Base-by-base conservation (phyloP, 805 yeast species). In the Lachancea dasiensis region DNA sequence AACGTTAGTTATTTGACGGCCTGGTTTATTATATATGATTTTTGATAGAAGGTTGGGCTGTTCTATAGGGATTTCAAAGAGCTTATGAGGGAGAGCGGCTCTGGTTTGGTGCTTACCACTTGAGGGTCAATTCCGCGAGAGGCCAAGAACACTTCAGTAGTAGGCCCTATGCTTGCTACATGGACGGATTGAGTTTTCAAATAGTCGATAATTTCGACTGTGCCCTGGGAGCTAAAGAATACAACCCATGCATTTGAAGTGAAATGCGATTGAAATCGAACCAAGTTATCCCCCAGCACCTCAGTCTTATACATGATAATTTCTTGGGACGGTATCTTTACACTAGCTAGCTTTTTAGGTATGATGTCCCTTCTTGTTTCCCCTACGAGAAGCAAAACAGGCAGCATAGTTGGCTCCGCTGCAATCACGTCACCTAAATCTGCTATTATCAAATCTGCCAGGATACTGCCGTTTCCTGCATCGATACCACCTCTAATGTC, bases 171-270 rank as follows among this genome's bases (percentile, higher is more conserved):
- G 3, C 89, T 78, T 0, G 95, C 96, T 30, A 67, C 58, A 1
- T 47, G 40, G 3, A 40, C 31, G 2, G 34, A 26, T 19, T 17
- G 38, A 27, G 27, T 52, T 34, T 53, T 56, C n/a, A 75, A 39
- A 43, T 69, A 68, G 7, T 70, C 60, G 3, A 84, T 73, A 9
- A 87, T 79, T 1, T 60, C 66, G 20, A 71, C 73, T 0, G 95
- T 81, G 0, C 95, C 95, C 49, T 92, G 94, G 0, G 96, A 95
- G 45, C 96, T 85, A 60, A 89, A 90, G 43, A 90, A 81, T 0
- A 89, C 81, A 4, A 87, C 63, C 95, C 96, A 86, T 38, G 65
- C 65, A 11, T 48, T 40, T 0, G 40, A 5, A 51, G 49, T 2
- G 38, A 37, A 15, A 31, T 15, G 31, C 27, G 40, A 31, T 18